A percentile compares a stretch with the other conserved stretches of the same genome.
Evolutionary conservation across 768 basidiomycete genomes (phyloP).

Genomic region (Psilocybe subaeruginosa): DNA sequence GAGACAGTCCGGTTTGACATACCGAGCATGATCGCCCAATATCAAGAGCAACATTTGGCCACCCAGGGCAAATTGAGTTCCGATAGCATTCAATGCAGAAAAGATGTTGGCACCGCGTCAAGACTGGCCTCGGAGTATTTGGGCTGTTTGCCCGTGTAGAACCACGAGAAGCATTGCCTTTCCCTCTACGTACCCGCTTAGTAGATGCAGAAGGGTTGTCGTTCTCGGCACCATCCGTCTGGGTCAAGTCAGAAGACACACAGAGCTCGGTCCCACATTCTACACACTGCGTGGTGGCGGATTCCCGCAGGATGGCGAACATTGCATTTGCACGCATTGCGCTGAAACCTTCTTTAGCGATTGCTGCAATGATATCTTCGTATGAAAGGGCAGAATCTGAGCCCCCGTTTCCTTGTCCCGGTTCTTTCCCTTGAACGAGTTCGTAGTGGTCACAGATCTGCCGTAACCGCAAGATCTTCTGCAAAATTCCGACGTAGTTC

Average conservation of each 20-base stretch:
- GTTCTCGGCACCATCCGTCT: conserved; percentile 49
- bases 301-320: conserved; percentile 83
- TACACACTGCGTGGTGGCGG: conserved; percentile 85
- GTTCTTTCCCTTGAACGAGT: conserved; percentile 75
- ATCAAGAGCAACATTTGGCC: conserved; percentile 71
- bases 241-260: conserved; percentile 45
- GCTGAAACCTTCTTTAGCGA: conserved; percentile 80
- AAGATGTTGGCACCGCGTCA: conserved; percentile 94
- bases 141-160: conserved; percentile 81
- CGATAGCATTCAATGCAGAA: conserved; percentile 91
- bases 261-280: conserved; percentile 86
- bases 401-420: conserved; percentile 35
- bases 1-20: conserved; percentile 71
- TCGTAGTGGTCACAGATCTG: conserved; percentile 98
- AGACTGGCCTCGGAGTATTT: conserved; percentile 59
- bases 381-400: conserved; percentile 63
- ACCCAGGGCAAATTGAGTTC: conserved; percentile 73
- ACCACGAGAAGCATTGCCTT: conserved; percentile 59
- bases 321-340: conserved; percentile 77
- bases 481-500: conserved; percentile 96
- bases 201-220: conserved; percentile 48
- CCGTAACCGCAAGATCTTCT: conserved; percentile 93
- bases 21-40: conserved; percentile 70
- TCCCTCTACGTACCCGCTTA: conserved; percentile 51
- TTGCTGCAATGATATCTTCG: conserved; percentile 78